A percentile compares a stretch with the other conserved stretches of the same genome.
Conservation (phyloP, 257 asterid species). For the Primulina huaijiensis region DNA sequence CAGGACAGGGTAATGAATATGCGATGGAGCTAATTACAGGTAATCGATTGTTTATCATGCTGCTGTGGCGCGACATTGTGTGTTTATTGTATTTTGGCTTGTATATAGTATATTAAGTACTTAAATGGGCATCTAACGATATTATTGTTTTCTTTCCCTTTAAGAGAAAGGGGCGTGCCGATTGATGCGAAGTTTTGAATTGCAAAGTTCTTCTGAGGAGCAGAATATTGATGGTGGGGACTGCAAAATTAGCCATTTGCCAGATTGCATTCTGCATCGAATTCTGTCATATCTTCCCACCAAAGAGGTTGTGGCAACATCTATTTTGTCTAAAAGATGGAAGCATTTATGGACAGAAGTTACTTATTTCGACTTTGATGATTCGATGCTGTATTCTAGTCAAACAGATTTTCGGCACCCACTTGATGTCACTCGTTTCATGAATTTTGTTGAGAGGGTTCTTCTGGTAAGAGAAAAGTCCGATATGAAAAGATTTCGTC, state of each 20-base stretch:
- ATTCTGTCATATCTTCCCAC: conserved; percentile 53
- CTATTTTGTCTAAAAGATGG: conserved; percentile 51
- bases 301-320: conserved; percentile 47
- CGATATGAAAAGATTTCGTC: conserved; percentile 40
- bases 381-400: conserved; percentile 39
- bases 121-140: neutral
- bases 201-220: conserved; percentile 19
- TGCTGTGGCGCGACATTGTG: neutral
- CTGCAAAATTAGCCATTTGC: conserved; percentile 46
- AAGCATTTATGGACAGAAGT: conserved; percentile 48
- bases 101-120: neutral
- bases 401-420: conserved; percentile 27
- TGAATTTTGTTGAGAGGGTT: conserved; percentile 48
- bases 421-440: conserved; percentile 30
- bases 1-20: neutral
- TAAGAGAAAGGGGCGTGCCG: conserved; percentile 7
- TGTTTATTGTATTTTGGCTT: neutral
- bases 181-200: conserved; percentile 28
- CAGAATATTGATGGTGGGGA: conserved; percentile 25
- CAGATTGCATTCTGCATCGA: conserved; percentile 46
- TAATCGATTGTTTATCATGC: neutral
- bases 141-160: conserved; percentile 1
- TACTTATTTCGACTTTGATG: conserved; percentile 46
- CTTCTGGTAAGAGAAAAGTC: conserved; percentile 41
- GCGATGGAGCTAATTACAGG: neutral